Conservation (phyloP, 805 yeast genomes). For the Hanseniaspora occidentalis region DNA sequence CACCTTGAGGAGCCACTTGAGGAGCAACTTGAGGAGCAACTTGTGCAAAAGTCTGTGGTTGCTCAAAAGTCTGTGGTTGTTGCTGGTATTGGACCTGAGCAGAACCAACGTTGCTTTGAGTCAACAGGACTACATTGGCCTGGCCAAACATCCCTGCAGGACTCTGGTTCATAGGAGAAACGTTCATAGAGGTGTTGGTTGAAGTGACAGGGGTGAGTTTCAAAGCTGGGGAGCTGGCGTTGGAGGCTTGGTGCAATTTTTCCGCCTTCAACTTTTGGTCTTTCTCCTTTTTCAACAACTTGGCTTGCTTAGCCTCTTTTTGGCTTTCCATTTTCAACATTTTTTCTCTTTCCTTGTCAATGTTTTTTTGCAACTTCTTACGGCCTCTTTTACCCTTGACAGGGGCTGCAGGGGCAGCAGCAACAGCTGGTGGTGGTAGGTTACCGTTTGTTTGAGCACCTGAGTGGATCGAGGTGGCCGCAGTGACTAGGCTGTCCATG, state of each 20-base stretch:
- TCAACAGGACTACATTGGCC: too few relatives aligned
- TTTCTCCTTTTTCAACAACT: background rate
- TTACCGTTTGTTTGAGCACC: background rate
- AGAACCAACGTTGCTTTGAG: too few relatives aligned
- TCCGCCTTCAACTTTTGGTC: too few relatives aligned
- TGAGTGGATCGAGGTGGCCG: slow-evolving; percentile 11
- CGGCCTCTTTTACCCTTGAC: background rate
- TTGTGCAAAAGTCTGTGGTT: background rate
- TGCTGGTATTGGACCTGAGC: too few relatives aligned
- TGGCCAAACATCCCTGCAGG: too few relatives aligned
- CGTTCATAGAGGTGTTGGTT: too few relatives aligned
- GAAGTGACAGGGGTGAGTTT: too few relatives aligned
- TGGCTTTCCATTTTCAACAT: background rate
- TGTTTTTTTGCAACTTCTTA: background rate
- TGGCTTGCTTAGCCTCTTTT: background rate
- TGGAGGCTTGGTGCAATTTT: too few relatives aligned
- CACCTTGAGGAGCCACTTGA: background rate
- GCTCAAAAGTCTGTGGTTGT: too few relatives aligned
- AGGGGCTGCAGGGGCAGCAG: background rate
- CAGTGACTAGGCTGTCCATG: slow-evolving; percentile 20
- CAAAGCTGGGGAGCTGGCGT: too few relatives aligned
- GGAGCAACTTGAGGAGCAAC: background rate
- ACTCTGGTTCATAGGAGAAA: too few relatives aligned
- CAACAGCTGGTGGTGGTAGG: background rate
- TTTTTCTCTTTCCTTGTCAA: background rate